Conservation (phyloP, 164 flowering plant genomes). For the Piper longum region DNA sequence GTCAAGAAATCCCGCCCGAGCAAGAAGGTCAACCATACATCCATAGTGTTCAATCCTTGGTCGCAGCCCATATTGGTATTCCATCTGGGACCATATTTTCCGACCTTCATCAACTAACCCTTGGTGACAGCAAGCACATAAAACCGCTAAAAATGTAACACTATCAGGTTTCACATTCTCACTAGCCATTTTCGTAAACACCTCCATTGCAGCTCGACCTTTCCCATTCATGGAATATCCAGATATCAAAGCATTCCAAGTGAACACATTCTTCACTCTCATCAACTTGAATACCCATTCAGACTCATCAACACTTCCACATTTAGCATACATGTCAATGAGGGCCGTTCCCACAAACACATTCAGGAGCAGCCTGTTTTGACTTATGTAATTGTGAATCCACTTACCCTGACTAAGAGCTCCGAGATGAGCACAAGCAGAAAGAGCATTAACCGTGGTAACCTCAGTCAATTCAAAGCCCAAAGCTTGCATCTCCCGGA, state of each 20-base stretch:
- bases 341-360: conserved; percentile 16
- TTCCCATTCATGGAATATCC: conserved; percentile 9
- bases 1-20: conserved; percentile 2
- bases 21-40: conserved; percentile 8
- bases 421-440: conserved; percentile 8
- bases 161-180: conserved; percentile 8
- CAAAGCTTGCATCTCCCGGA: conserved; percentile 1
- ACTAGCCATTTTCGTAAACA: conserved; percentile 1
- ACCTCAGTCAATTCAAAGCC: conserved; percentile 2
- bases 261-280: conserved; percentile 3
- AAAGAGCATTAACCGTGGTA: conserved; percentile 5
- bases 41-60: conserved; percentile 6
- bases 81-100: background rate
- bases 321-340: conserved; percentile 33
- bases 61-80: conserved; percentile 1
- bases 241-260: conserved; percentile 8
- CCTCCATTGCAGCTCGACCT: conserved; percentile 2
- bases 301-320: conserved; percentile 11
- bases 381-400: conserved; percentile 5
- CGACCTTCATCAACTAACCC: conserved; percentile 8
- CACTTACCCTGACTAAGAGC: conserved; percentile 9
- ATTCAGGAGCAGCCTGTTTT: background rate
- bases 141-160: conserved; percentile 6
- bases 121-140: conserved; percentile 10
- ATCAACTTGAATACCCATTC: conserved; percentile 5